Evolutionary conservation across 495 filamentous ascomycete genomes (phyloP), one percentile per base, ranked within the genome.

Genomic region (Annulohypoxylon nitens): DNA sequence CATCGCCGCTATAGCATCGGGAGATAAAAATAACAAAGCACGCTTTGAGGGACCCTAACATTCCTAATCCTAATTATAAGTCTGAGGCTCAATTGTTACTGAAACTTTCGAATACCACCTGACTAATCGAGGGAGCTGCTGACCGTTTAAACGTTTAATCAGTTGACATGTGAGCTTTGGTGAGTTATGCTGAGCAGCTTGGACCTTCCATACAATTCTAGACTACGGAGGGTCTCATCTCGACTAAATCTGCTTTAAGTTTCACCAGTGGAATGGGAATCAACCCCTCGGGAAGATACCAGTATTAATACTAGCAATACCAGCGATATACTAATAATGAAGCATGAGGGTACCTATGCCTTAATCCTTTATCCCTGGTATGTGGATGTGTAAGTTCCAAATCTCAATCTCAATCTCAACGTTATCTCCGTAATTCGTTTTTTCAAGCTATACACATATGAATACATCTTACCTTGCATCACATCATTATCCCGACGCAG

Each of bases 261-360:
- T 74, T 74, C 71, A 74, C 65, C 65, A 74, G 51, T 30, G 50
- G 47, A 36, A 66, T 61, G 37, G 37, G 41, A 43, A 67, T 39
- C 34, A 41, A 59, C 23, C 16, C 37, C 16, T 59, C 36, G 55
- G 55, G 37, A 41, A 33, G 14, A 59, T 41, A 45, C 41, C 14
- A 45, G 9, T n/a, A n/a, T n/a, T n/a, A n/a, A n/a, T n/a, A n/a
- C n/a, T n/a, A n/a, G n/a, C n/a, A n/a, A n/a, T n/a, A n/a, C 41
- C 14, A 45, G 9, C 36, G 14, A 45, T 5, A 45, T 14, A 5
- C 14, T 3, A 7, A 60, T 41, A 34, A 25, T 43, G 34, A 65
- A 65, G 33, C 33, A 65, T 65, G n/a, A 63, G 11, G 18, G 14
- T 34, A 57, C 16, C 20, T 12, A 26, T 4, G 50, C 18, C 11